phyloP scores from a whole-genome alignment of 1,284 basidiomycete species.

The Pisolithus thermaeus region DNA sequence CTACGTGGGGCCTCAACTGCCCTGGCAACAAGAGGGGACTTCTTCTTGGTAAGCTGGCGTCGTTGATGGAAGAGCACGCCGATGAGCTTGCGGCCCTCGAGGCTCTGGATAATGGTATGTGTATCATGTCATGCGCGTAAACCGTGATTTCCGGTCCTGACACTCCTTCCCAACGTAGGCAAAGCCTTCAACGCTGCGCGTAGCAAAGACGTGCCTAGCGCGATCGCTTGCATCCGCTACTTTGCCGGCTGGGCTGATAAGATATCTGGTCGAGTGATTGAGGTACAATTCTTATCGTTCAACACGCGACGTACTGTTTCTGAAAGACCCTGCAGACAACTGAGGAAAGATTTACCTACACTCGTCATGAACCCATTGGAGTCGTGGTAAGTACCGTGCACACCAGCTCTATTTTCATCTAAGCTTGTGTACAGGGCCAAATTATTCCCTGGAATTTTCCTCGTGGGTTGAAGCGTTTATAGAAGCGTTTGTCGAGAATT shows the following conservation, averaged over 20 bases:
- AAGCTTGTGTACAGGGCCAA: constrained; percentile 26
- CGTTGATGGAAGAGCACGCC: constrained; percentile 51
- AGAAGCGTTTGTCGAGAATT: constrained; percentile 66
- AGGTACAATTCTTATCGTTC: constrained; percentile 32
- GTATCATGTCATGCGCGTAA: background rate
- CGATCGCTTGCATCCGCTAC: constrained; percentile 68
- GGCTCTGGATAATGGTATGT: constrained; percentile 14
- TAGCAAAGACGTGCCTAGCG: constrained; percentile 60
- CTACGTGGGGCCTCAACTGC: background rate
- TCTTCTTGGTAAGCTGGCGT: constrained; percentile 3
- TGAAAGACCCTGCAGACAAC: constrained; percentile 39
- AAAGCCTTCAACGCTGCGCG: constrained; percentile 78
- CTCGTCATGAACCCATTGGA: constrained; percentile 92
- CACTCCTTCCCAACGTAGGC: constrained; percentile 27
- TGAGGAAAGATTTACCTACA: constrained; percentile 71
- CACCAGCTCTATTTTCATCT: background rate
- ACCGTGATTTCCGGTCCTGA: background rate
- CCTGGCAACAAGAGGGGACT: no score
- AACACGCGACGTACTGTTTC: no score
- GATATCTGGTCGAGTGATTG: constrained; percentile 76
- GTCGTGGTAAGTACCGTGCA: constrained; percentile 43
- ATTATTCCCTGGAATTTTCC: no score
- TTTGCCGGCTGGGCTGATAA: constrained; percentile 86
- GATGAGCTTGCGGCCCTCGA: constrained; percentile 61
- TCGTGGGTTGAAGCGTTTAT: constrained; percentile 45